Conservation (phyloP, 1,284 basidiomycete genomes). For the Ustilago sp. region DNA sequence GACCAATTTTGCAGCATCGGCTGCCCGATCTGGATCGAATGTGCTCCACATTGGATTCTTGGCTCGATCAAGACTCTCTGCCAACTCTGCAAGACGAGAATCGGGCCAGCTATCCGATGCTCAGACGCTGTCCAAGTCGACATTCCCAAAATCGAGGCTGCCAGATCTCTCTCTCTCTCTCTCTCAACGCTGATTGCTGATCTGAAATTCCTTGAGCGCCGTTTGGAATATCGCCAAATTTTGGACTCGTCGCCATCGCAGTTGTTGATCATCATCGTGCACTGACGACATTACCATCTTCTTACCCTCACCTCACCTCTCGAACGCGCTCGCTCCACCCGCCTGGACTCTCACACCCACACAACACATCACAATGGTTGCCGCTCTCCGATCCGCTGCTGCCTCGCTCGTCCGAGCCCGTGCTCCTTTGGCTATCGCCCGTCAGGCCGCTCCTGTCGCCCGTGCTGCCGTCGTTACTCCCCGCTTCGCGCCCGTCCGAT, state of each 20-base stretch:
- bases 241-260: conserved; percentile 44
- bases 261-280: conserved; percentile 5
- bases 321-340: background rate
- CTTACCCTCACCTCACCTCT: conserved; percentile 7
- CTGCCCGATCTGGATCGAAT: background rate
- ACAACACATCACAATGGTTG: conserved; percentile 45
- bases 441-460: conserved; percentile 29
- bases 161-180: background rate
- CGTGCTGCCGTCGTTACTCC: conserved; percentile 54
- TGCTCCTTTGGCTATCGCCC: conserved; percentile 40
- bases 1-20: conserved; percentile 6
- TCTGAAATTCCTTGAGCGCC: conserved; percentile 1
- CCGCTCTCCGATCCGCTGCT: conserved; percentile 51
- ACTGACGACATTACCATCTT: conserved; percentile 1
- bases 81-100: background rate
- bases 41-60: conserved; percentile 8
- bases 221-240: conserved; percentile 36
- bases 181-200: conserved; percentile 5
- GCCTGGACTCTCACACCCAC: conserved; percentile 7
- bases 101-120: background rate
- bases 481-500: conserved; percentile 61
- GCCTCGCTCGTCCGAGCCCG: conserved; percentile 51
- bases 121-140: conserved; percentile 2
- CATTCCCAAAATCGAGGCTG: conserved; percentile 7
- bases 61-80: conserved; percentile 7